Evolutionary conservation across 108 stramenopile genomes (phyloP).

Genomic region (Bacterosira constricta): DNA sequence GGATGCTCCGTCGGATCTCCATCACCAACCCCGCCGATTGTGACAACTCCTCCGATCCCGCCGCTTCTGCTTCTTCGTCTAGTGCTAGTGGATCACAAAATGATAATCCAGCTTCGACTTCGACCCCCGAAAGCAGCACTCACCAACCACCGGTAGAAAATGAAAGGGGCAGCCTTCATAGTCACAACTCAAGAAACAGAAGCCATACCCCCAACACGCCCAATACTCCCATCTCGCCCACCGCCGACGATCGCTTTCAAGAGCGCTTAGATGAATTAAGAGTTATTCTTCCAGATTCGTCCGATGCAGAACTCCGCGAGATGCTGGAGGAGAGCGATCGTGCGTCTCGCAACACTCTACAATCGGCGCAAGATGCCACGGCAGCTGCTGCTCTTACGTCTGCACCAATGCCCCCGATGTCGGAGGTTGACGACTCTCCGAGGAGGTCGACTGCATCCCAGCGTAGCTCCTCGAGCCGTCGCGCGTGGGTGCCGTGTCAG

Average conservation of each 20-base stretch:
- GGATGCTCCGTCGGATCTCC: neutral
- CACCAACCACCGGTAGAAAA: too few relatives aligned
- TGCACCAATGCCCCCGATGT: too few relatives aligned
- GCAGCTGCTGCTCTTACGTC: neutral
- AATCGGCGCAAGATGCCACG: neutral
- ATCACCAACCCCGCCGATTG: neutral
- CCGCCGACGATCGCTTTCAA: too few relatives aligned
- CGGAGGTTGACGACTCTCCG: too few relatives aligned
- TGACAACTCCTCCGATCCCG: neutral
- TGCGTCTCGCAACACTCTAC: neutral
- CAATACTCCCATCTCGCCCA: neutral
- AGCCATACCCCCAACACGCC: neutral
- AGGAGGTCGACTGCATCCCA: too few relatives aligned
- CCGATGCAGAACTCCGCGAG: neutral
- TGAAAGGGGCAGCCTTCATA: too few relatives aligned
- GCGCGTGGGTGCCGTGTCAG: conserved; percentile 18
- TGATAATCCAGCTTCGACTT: neutral
- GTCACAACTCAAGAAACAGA: too few relatives aligned
- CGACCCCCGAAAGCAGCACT: neutral
- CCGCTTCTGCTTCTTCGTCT: neutral
- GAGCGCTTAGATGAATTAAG: neutral
- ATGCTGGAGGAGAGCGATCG: neutral
- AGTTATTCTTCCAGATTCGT: neutral
- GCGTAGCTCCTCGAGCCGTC: neutral
- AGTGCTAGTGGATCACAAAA: neutral